Evolutionary conservation across 345 rosid genomes (phyloP).

Genomic region (Microcos paniculata): DNA sequence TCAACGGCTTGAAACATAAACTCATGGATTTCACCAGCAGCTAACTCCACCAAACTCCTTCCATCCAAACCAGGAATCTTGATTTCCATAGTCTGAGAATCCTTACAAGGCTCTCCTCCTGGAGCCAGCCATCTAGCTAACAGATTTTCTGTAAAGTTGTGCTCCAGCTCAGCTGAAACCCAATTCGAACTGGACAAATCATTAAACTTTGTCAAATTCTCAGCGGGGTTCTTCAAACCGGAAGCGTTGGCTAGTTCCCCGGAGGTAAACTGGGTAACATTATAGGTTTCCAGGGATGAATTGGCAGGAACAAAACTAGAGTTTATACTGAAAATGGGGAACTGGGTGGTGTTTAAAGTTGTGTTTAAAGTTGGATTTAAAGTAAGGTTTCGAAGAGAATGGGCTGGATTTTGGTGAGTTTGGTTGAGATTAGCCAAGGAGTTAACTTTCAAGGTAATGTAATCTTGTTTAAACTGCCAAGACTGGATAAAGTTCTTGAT

Average conservation of each 20-base stretch:
- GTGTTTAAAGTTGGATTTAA: constrained; percentile 10
- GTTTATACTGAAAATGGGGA: constrained; percentile 9
- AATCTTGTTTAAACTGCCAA: constrained; percentile 54
- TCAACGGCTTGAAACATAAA: constrained; percentile 64
- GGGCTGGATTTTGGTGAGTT: not conserved
- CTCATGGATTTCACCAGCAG: constrained; percentile 66
- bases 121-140: constrained; percentile 63
- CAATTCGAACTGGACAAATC: constrained; percentile 30
- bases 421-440: constrained; percentile 4
- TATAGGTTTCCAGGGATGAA: constrained; percentile 17
- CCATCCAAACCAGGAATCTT: constrained; percentile 60
- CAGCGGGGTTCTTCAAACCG: not conserved
- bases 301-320: constrained; percentile 4
- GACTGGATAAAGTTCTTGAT: constrained; percentile 50
- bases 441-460: constrained; percentile 12
- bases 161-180: constrained; percentile 51
- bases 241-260: not conserved
- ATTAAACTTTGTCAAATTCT: not conserved
- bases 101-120: constrained; percentile 66
- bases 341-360: not conserved
- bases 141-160: constrained; percentile 50
- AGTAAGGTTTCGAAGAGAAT: constrained; percentile 2
- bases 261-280: not conserved
- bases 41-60: constrained; percentile 40
- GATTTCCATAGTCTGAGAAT: constrained; percentile 54